Percentiles rank a stretch among this genome's conserved stretches.
These are phyloP conservation scores for Coemansia sp. DNA, from an alignment of 192 early-diverging fungal species.

Conservation along the genomic window DNA sequence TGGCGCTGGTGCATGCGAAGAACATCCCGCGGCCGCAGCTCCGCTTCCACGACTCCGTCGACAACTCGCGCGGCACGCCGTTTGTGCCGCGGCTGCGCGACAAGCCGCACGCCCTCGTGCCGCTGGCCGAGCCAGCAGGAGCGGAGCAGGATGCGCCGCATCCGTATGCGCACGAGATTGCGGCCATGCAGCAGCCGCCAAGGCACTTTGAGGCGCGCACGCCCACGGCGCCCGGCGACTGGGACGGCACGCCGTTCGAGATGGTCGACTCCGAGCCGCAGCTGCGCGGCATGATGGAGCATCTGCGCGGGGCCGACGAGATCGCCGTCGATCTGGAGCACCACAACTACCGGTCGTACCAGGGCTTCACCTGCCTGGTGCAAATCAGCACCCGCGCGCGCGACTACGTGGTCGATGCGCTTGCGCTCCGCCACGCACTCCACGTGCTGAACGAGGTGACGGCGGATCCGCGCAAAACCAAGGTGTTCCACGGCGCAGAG, in stretches of 20 bases:
- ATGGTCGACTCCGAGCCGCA: conserved; percentile 82
- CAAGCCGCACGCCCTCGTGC: conserved; percentile 81
- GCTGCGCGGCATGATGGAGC: conserved; percentile 64
- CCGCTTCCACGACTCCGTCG: conserved; percentile 79
- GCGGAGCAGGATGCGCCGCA: conserved; percentile 54
- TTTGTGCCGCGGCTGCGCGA: conserved; percentile 76
- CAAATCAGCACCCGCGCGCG: conserved; percentile 86
- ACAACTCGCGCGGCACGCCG: conserved; percentile 77
- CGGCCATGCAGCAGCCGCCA: conserved; percentile 70
- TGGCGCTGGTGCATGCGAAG: conserved; percentile 65
- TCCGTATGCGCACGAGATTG: conserved; percentile 92
- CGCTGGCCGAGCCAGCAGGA: conserved; percentile 59
- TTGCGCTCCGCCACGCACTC: conserved; percentile 73
- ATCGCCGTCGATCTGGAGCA: conserved; percentile 96
- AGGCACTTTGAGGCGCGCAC: conserved; percentile 62
- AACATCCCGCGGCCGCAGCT: conserved; percentile 86
- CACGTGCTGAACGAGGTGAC: conserved; percentile 81
- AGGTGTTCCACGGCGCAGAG: conserved; percentile 97
- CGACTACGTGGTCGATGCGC: conserved; percentile 90
- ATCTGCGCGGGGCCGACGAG: conserved; percentile 64
- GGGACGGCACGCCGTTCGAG: conserved; percentile 71
- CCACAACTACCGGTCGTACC: conserved; percentile 92
- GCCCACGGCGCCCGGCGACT: conserved; percentile 58
- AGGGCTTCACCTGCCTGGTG: conserved; percentile 93
- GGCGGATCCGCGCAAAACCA: conserved; percentile 84